Conservation (phyloP, 208 protist species). For the Angomonas deanei region DNA sequence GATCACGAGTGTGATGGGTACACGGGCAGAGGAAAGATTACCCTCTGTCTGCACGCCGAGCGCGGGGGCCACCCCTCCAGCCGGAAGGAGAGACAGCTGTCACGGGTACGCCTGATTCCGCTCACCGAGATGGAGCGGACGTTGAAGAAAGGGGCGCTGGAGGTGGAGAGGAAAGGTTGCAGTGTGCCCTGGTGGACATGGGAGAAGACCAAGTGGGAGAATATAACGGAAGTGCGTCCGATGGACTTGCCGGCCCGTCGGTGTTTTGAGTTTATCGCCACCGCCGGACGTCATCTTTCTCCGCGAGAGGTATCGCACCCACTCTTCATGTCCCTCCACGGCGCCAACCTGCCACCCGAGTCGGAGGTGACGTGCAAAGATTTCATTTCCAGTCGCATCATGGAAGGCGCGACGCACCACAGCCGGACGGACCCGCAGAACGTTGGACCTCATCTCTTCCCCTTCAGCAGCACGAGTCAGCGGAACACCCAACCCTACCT, state of each 20-base stretch:
- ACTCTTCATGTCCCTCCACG: slow-evolving; percentile 37
- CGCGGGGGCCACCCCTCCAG: neutral
- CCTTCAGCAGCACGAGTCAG: neutral
- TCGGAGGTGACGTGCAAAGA: slow-evolving; percentile 13
- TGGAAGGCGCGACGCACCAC: slow-evolving; percentile 19
- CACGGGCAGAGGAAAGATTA: slow-evolving; percentile 51
- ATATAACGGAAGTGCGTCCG: slow-evolving; percentile 7
- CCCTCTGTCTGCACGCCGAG: slow-evolving; percentile 73
- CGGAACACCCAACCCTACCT: slow-evolving; percentile 8
- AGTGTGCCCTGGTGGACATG: slow-evolving; percentile 75
- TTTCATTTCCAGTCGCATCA: slow-evolving; percentile 29
- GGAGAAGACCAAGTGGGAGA: slow-evolving; percentile 32
- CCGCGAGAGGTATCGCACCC: slow-evolving; percentile 47
- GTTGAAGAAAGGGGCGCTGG: slow-evolving; percentile 56
- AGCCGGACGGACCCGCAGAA: neutral
- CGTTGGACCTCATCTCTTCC: neutral
- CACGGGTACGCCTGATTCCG: slow-evolving; percentile 43
- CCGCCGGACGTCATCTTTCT: slow-evolving; percentile 45
- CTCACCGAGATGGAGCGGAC: slow-evolving; percentile 37
- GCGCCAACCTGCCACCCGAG: neutral
- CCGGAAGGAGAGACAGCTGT: neutral
- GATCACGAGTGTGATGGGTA: slow-evolving; percentile 89
- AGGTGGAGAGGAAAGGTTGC: slow-evolving; percentile 31
- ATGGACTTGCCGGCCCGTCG: slow-evolving; percentile 15
- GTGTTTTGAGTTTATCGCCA: slow-evolving; percentile 57